Percentiles rank a stretch among this genome's conserved stretches.
phyloP scores from a whole-genome alignment of 2,329 filamentous ascomycete species.

The Colletotrichum euphorbiae region DNA sequence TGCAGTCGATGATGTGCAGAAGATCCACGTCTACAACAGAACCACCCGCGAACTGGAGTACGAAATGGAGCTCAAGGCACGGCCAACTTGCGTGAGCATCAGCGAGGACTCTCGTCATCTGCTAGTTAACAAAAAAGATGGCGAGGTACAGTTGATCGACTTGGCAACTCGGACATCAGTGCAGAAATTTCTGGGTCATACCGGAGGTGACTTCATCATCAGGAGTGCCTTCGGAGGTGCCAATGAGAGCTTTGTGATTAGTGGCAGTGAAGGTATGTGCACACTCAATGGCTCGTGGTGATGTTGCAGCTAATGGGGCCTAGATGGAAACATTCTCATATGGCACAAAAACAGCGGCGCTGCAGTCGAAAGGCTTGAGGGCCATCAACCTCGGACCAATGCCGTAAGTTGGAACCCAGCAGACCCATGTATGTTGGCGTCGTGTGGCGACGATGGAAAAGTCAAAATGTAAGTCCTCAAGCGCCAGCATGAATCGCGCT shows the following conservation, averaged over 20 bases:
- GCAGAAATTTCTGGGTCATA: conserved; percentile 80
- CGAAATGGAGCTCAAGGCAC: conserved; percentile 75
- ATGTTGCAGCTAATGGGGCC: conserved; percentile 4
- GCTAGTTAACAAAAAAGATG: conserved; percentile 83
- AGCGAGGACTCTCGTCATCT: conserved; percentile 84
- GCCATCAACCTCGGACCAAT: conserved; percentile 83
- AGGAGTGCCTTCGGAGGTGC: conserved; percentile 88
- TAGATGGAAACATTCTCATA: conserved; percentile 79
- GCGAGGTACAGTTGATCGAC: conserved; percentile 82
- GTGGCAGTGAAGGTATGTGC: conserved; percentile 84
- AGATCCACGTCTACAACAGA: conserved; percentile 86
- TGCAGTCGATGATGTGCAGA: conserved; percentile 76
- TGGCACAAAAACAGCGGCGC: conserved; percentile 89
- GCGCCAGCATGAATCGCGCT: neutral
- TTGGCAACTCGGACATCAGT: conserved; percentile 78
- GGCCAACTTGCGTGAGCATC: conserved; percentile 83
- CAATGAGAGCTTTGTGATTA: conserved; percentile 90
- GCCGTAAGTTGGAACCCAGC: conserved; percentile 89
- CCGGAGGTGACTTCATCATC: conserved; percentile 82
- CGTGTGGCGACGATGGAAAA: conserved; percentile 86
- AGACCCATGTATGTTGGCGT: conserved; percentile 87
- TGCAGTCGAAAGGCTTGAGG: conserved; percentile 80
- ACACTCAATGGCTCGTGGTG: neutral
- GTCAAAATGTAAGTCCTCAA: conserved; percentile 80
- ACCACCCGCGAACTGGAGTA: conserved; percentile 79